Percentiles rank a stretch among this genome's conserved stretches.
Evolutionary conservation across 495 filamentous ascomycete species (phyloP).

Genomic region (Talaromyces nanjingensis): DNA sequence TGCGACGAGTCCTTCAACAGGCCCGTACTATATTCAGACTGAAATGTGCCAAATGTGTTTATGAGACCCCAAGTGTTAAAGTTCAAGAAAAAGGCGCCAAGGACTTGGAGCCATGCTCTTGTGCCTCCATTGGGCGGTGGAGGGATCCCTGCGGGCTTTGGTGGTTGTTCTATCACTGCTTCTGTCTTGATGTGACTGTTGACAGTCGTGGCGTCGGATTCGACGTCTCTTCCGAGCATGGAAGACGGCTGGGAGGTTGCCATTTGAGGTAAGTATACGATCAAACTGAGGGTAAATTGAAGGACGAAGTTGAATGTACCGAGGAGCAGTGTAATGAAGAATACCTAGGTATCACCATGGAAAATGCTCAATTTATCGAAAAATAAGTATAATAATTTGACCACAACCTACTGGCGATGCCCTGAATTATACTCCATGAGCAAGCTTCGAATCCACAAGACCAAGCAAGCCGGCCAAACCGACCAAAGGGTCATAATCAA

Average conservation of each 20-base stretch:
- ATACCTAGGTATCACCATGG: background rate
- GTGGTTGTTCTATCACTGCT: background rate
- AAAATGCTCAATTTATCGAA: background rate
- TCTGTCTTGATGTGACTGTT: background rate
- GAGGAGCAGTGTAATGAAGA: background rate
- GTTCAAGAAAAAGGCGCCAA: conserved; percentile 23
- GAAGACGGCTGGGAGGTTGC: background rate
- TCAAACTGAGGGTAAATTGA: background rate
- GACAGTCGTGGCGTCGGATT: background rate
- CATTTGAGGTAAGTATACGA: background rate
- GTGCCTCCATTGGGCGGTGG: conserved; percentile 12
- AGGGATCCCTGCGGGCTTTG: background rate
- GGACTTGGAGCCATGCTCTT: conserved; percentile 18
- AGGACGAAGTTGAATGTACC: background rate
- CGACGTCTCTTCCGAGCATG: background rate
- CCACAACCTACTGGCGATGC: background rate
- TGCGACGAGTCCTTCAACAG: conserved; percentile 7
- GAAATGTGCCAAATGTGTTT: conserved; percentile 46
- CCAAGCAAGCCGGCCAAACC: background rate
- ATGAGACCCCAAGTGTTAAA: conserved; percentile 32
- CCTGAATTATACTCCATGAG: background rate
- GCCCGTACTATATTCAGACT: conserved; percentile 32
- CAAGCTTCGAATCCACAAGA: background rate
- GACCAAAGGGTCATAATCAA: background rate
- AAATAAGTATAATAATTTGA: background rate